Evolutionary conservation across 2,329 filamentous ascomycete species (phyloP), one percentile per base, ranked within the genome.

Genomic region (Aureobasidium sp.): DNA sequence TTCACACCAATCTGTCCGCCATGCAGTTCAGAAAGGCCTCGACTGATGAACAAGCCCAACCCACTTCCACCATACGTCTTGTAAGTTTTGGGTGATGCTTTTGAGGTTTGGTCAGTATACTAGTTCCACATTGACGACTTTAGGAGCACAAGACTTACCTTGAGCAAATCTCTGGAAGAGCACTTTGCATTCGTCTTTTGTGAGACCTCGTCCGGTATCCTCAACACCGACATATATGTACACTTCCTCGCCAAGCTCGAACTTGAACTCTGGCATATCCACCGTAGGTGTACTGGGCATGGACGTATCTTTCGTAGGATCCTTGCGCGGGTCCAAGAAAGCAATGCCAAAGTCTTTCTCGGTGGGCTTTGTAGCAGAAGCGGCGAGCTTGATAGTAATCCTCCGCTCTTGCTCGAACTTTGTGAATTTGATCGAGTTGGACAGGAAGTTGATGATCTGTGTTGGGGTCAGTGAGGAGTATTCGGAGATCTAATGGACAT

Each of bases 111-210:
- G 3, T 56, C 8, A 58, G 41, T 14, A 1, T 20, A 20, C 12
- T 6, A 2, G 1, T 2, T 12, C 14, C 15, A 14, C 4, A 22
- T 17, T 12, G 11, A n/a, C 29, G 5, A 27, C 17, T 29, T 27
- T 8, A 4, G 9, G 17, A 11, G 5, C 1, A 15, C 6, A 17
- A 8, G 14, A 82, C 25, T 81, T 86, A 1, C 84, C 84, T 72
- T 89, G 87, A 14, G 84, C 82, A 68, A 89, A 89, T 34, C 85
- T 80, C 65, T 87, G 81, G 70, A 89, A 89, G 0, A 89, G 76
- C 37, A 80, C 63, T 0, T 67, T 62, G 15, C 65, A 70, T 53
- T 76, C 72, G 0, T 72, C 68, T 12, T 70, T 67, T 1, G 67
- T 68, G 3, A 76, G 64, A 1, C 74, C 74, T 17, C 70, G 67